Evolutionary conservation across 257 asterid genomes (phyloP).

Genomic region (Fraxinus americana): DNA sequence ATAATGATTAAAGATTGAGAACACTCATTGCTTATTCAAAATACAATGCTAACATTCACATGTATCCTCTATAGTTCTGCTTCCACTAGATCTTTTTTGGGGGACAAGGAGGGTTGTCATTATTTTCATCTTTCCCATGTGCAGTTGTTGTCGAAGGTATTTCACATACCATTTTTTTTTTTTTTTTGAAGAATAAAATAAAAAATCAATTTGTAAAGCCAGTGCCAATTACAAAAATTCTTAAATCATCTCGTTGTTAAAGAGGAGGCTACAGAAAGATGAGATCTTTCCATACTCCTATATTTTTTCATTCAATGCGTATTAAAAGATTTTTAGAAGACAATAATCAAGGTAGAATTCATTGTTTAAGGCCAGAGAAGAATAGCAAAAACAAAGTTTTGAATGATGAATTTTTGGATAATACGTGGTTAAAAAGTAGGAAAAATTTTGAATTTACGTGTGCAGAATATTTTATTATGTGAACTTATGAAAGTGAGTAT

Average conservation of each 20-base stretch:
- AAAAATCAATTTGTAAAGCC: neutral
- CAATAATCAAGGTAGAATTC: neutral
- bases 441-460: no score
- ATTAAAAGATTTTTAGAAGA: constrained; percentile 5
- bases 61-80: neutral
- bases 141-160: neutral
- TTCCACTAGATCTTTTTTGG: neutral
- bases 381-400: no score
- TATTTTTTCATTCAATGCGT: neutral
- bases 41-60: neutral
- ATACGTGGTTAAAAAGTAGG: no score
- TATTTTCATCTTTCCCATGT: neutral
- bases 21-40: neutral
- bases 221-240: neutral
- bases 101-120: neutral
- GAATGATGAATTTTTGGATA: no score
- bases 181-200: neutral
- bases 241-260: neutral
- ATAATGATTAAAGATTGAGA: neutral
- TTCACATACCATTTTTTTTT: constrained; percentile 12
- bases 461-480: no score
- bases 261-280: constrained; percentile 1
- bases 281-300: neutral
- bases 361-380: constrained; percentile 3
- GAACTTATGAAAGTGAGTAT: no score